phyloP scores from a whole-genome alignment of 306 rosid genomes.

The Malus domestica region DNA sequence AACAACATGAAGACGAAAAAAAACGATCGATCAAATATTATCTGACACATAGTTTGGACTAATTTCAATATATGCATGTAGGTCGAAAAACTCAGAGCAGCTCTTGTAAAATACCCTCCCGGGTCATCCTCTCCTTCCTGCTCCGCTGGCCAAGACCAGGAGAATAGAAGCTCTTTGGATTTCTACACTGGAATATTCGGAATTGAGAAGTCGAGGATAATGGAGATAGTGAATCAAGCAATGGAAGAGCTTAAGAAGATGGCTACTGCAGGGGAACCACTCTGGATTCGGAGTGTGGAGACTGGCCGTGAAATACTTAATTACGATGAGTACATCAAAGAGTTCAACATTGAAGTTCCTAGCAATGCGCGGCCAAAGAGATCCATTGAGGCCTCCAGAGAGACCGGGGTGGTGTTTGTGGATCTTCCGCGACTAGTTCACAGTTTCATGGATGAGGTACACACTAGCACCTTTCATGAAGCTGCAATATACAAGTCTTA shows the following conservation, averaged over 20 bases:
- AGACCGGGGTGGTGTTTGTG: slow-evolving; percentile 61
- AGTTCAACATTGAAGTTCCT: slow-evolving; percentile 37
- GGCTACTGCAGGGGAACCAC: slow-evolving; percentile 69
- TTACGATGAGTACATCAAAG: slow-evolving; percentile 79
- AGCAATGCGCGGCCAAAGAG: slow-evolving; percentile 36
- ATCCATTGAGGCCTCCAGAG: slow-evolving; percentile 90
- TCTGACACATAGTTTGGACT: background rate
- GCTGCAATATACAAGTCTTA: background rate
- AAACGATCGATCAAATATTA: background rate
- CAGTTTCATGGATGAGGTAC: slow-evolving; percentile 78
- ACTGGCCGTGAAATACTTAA: slow-evolving; percentile 82
- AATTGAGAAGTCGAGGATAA: slow-evolving; percentile 71
- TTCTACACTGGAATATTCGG: slow-evolving; percentile 86
- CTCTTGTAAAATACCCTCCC: slow-evolving; percentile 45
- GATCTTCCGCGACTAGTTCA: slow-evolving; percentile 75
- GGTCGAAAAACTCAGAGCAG: slow-evolving; percentile 72
- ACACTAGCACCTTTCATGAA: background rate
- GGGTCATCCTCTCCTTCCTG: slow-evolving; percentile 67
- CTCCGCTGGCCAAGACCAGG: slow-evolving; percentile 62
- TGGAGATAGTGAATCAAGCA: slow-evolving; percentile 68
- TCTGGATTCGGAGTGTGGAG: slow-evolving; percentile 88
- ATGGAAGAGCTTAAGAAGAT: slow-evolving; percentile 71
- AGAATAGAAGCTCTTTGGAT: slow-evolving; percentile 69
- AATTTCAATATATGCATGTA: background rate
- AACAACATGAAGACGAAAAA: background rate